A percentile compares a stretch with the other conserved stretches of the same genome.
Conservation (phyloP, 345 rosid genomes). For the Salix exigua region DNA sequence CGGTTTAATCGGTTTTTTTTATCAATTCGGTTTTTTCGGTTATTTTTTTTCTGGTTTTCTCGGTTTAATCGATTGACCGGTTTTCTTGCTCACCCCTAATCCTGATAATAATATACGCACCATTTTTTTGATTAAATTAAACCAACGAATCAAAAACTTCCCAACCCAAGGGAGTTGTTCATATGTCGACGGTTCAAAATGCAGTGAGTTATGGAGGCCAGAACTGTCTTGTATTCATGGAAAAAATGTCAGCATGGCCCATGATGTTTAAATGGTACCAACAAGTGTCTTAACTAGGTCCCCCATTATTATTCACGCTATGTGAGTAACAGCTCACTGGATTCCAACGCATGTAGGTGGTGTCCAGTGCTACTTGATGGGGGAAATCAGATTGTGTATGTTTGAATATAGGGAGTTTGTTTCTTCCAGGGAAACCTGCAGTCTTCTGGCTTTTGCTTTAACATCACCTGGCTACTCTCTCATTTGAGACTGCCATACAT, state of each 20-base stretch:
- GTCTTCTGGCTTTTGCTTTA: neutral
- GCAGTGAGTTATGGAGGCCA: neutral
- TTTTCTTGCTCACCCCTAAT: too few relatives aligned
- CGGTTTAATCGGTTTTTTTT: too few relatives aligned
- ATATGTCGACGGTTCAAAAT: neutral
- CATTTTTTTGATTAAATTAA: neutral
- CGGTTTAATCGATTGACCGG: too few relatives aligned
- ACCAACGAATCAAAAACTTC: neutral
- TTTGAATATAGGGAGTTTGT: constrained; percentile 30
- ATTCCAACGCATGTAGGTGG: neutral
- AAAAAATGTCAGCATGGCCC: neutral
- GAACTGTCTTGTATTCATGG: too few relatives aligned
- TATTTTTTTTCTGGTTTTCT: too few relatives aligned
- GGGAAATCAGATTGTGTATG: neutral
- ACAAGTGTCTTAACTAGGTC: neutral
- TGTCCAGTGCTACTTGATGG: too few relatives aligned
- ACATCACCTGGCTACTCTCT: neutral
- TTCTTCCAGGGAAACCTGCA: constrained; percentile 36
- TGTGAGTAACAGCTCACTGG: neutral
- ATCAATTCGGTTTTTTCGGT: too few relatives aligned
- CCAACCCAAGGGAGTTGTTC: neutral
- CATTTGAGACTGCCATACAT: neutral
- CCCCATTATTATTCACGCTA: neutral
- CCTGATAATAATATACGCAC: too few relatives aligned
- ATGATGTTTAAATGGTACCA: constrained; percentile 20